These are phyloP conservation scores for Ceratocystis destructans DNA, from an alignment of 2,329 filamentous ascomycete species.

Conservation along the genomic window DNA sequence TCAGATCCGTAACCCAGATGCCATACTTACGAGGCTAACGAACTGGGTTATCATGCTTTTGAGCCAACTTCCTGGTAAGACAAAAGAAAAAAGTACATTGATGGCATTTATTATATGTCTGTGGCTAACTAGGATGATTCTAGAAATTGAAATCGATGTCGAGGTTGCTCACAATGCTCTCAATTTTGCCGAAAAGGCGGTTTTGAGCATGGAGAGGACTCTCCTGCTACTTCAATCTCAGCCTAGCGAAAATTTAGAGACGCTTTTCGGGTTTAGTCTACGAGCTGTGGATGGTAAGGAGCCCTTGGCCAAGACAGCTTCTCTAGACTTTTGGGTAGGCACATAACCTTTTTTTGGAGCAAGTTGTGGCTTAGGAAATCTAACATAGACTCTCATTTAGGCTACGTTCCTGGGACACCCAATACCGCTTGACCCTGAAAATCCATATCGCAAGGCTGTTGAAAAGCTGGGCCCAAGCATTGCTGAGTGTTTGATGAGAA, in stretches of 20 bases:
- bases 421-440: conserved; percentile 32
- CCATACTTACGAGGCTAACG: conserved; percentile 40
- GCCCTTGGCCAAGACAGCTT: conserved; percentile 58
- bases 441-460: conserved; percentile 37
- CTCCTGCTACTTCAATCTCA: conserved; percentile 47
- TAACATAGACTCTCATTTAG: conserved; percentile 27
- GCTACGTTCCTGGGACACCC: conserved; percentile 37
- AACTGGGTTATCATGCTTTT: conserved; percentile 51
- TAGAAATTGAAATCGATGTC: conserved; percentile 53
- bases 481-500: conserved; percentile 45
- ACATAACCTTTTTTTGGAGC: background rate
- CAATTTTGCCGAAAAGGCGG: conserved; percentile 53
- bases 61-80: conserved; percentile 44
- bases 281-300: conserved; percentile 57
- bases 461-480: conserved; percentile 47
- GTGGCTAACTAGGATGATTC: conserved; percentile 22
- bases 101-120: background rate
- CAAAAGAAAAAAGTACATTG: background rate
- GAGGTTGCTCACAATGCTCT: conserved; percentile 62
- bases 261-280: conserved; percentile 58
- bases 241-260: conserved; percentile 43
- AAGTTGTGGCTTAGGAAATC: background rate
- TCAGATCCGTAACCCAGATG: conserved; percentile 31
- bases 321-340: conserved; percentile 62
- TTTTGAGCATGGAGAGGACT: conserved; percentile 39